Percentiles rank a stretch among this genome's conserved stretches.
These are phyloP conservation scores for Beverwykella pulmonaria DNA, from an alignment of 495 filamentous ascomycete genomes.

Conservation along the genomic window DNA sequence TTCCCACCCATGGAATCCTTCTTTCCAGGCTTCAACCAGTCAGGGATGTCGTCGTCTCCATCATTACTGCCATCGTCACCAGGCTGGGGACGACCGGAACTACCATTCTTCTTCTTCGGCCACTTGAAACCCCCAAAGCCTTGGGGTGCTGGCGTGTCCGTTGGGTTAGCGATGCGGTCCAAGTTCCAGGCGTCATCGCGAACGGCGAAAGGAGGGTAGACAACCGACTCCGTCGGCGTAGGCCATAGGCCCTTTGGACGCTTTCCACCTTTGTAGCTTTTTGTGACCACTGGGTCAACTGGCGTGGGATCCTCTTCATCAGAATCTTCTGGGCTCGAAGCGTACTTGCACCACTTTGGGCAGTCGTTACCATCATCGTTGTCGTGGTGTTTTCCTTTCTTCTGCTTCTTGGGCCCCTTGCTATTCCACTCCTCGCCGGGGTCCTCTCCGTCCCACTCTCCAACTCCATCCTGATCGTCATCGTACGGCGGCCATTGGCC, in stretches of 20 bases:
- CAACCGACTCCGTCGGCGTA: no score
- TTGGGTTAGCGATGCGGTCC: not conserved
- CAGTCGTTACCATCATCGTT: constrained; percentile 7
- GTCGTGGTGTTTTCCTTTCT: no score
- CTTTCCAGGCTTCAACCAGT: constrained; percentile 2
- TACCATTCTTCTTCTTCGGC: constrained; percentile 1
- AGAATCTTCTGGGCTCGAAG: not conserved
- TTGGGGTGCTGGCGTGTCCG: no score
- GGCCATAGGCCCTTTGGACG: not conserved
- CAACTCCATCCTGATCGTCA: not conserved
- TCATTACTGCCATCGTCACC: not conserved
- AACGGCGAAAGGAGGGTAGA: not conserved
- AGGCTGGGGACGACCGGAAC: not conserved
- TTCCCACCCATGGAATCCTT: not conserved
- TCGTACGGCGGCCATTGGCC: not conserved
- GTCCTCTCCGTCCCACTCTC: not conserved
- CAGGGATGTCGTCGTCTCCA: constrained; percentile 9
- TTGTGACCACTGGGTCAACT: not conserved
- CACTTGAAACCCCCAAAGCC: not conserved
- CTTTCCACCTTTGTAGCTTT: not conserved
- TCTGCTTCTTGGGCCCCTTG: not conserved
- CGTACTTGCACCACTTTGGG: not conserved
- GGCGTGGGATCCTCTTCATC: not conserved
- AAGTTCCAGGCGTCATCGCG: not conserved
- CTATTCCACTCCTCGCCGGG: not conserved